Evolutionary conservation across 352 stramenopile species (phyloP).

Genomic region (Phytophthora idaei): DNA sequence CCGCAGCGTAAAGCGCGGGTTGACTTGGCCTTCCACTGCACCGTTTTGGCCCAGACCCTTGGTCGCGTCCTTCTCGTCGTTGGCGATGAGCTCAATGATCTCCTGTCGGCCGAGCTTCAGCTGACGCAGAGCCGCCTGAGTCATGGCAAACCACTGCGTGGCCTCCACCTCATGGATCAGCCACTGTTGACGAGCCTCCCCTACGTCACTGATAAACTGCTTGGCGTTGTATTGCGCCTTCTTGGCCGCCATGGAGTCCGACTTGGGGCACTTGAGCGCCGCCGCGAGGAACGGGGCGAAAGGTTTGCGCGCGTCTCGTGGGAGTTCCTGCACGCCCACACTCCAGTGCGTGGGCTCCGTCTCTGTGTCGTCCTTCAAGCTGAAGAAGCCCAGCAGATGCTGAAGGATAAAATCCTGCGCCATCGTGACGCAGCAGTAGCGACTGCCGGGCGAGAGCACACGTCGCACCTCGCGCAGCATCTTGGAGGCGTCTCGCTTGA

Average conservation of each 20-base stretch:
- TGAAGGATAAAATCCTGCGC: conserved; percentile 79
- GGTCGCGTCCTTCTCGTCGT: conserved; percentile 34
- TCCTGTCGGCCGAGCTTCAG: conserved; percentile 59
- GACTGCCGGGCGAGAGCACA: conserved; percentile 58
- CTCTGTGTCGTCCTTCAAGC: conserved; percentile 3
- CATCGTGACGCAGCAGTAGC: conserved; percentile 83
- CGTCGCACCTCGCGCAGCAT: conserved; percentile 76
- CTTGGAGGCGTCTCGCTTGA: conserved; percentile 48
- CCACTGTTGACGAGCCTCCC: conserved; percentile 47
- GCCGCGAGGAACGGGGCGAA: conserved; percentile 62
- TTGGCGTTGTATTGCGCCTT: conserved; percentile 54
- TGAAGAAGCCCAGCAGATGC: conserved; percentile 64
- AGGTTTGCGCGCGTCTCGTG: conserved; percentile 46
- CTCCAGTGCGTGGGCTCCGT: conserved; percentile 24
- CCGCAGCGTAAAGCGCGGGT: conserved; percentile 62
- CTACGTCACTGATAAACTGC: conserved; percentile 38
- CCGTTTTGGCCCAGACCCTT: conserved; percentile 11
- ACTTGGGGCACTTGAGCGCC: conserved; percentile 42
- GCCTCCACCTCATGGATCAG: conserved; percentile 61
- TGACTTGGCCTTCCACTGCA: conserved; percentile 30
- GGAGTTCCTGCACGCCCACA: conserved; percentile 50
- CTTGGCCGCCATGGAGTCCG: conserved; percentile 19
- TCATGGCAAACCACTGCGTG: conserved; percentile 69
- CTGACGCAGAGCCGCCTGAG: conserved; percentile 50
- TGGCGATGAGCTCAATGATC: conserved; percentile 61